Percentiles rank a stretch among this genome's conserved stretches.
These are phyloP conservation scores for Picochlorum sp. DNA, from an alignment of 139 green algal genomes.

Conservation along the genomic window DNA sequence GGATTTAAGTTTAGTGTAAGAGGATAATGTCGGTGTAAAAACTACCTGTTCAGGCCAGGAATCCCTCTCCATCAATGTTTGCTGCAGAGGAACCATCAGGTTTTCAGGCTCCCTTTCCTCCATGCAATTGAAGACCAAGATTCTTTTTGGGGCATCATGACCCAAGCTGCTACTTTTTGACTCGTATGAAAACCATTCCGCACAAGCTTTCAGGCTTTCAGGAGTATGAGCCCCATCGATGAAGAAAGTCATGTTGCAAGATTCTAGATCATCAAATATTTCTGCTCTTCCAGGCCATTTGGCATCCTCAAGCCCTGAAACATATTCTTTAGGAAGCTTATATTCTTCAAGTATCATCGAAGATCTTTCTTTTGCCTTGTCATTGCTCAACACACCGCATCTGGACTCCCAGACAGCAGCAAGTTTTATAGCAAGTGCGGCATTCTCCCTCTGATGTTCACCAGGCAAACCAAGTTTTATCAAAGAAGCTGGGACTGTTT, in stretches of 20 bases:
- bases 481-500: background rate
- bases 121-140: slow-evolving; percentile 95
- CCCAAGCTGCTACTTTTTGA: background rate
- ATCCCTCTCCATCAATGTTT: slow-evolving; percentile 18
- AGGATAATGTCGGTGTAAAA: slow-evolving; percentile 57
- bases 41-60: slow-evolving; percentile 40
- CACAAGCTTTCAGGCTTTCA: slow-evolving; percentile 84
- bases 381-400: background rate
- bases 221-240: slow-evolving; percentile 94
- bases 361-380: background rate
- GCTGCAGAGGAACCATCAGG: slow-evolving; percentile 57
- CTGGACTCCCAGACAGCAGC: slow-evolving; percentile 46
- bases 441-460: slow-evolving; percentile 80
- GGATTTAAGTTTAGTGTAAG: slow-evolving; percentile 22
- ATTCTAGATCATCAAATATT: slow-evolving; percentile 9
- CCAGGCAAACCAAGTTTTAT: slow-evolving; percentile 62
- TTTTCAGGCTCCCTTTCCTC: slow-evolving; percentile 65
- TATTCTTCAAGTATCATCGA: slow-evolving; percentile 2
- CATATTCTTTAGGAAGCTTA: slow-evolving; percentile 45
- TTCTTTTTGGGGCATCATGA: slow-evolving; percentile 15
- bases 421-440: slow-evolving; percentile 68
- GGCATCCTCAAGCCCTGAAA: slow-evolving; percentile 37
- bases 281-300: slow-evolving; percentile 70
- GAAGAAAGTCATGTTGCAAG: slow-evolving; percentile 60
- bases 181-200: slow-evolving; percentile 69